Conservation (phyloP, 1,284 basidiomycete genomes). For the Ustilago tritici region DNA sequence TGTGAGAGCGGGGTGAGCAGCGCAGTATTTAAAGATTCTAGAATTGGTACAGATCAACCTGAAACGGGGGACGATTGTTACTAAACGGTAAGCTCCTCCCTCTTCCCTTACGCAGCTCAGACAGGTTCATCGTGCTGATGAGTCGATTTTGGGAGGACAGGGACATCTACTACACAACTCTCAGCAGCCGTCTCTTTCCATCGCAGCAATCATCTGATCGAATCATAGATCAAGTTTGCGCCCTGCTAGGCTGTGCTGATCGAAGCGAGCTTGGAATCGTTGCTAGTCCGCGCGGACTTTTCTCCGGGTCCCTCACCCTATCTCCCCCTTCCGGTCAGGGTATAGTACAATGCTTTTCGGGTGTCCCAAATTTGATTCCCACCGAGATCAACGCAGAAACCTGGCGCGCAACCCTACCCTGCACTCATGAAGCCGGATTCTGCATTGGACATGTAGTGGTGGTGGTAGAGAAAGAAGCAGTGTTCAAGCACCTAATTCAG, state of each 20-base stretch:
- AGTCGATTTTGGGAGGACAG: conserved; percentile 6
- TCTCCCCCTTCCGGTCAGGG: neutral
- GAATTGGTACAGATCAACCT: conserved; percentile 45
- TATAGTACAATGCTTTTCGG: neutral
- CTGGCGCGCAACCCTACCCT: conserved; percentile 13
- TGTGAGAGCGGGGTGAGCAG: conserved; percentile 18
- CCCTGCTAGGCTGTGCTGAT: conserved; percentile 17
- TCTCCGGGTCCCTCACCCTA: conserved; percentile 35
- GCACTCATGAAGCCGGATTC: neutral
- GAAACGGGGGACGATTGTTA: conserved; percentile 12
- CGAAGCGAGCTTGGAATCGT: conserved; percentile 40
- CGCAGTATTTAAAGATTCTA: conserved; percentile 46
- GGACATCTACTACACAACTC: conserved; percentile 58
- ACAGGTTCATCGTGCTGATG: neutral
- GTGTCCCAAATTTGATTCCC: conserved; percentile 7
- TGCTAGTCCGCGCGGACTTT: conserved; percentile 53
- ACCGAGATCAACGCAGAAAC: conserved; percentile 7
- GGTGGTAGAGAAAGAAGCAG: conserved; percentile 64
- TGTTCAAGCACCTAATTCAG: conserved; percentile 44
- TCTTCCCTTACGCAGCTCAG: neutral
- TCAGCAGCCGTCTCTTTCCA: conserved; percentile 35
- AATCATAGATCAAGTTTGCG: conserved; percentile 29
- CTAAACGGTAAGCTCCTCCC: conserved; percentile 51
- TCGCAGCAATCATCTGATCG: conserved; percentile 50
- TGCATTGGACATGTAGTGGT: conserved; percentile 37